Evolutionary conservation across 257 asterid genomes (phyloP).

Genomic region (Paraleonurus japonicus): DNA sequence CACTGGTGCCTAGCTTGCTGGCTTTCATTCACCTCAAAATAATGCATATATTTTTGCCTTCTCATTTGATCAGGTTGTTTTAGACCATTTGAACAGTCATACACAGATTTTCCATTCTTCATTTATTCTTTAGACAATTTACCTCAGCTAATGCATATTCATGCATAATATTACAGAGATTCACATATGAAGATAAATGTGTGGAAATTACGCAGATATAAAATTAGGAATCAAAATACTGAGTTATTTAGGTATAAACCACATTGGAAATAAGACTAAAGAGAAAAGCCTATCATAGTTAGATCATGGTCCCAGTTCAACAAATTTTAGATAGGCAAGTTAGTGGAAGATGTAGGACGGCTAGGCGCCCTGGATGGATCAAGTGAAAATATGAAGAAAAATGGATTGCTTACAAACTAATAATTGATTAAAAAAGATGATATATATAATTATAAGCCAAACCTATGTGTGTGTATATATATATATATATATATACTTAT

Average conservation of each 20-base stretch:
- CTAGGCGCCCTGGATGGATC: background rate
- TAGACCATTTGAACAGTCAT: background rate
- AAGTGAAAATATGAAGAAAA: background rate
- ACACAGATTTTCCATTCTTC: background rate
- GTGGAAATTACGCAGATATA: background rate
- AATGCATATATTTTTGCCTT: background rate
- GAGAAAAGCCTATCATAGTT: background rate
- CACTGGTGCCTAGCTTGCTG: background rate
- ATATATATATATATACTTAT: no score
- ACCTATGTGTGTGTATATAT: no score
- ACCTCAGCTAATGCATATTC: background rate
- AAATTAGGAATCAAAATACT: no score
- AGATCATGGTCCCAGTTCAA: background rate
- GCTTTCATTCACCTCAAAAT: background rate
- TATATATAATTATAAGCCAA: background rate
- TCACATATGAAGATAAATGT: background rate
- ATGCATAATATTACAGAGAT: background rate
- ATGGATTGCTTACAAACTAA: no score
- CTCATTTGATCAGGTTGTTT: background rate
- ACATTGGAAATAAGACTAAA: no score
- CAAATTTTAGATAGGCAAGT: background rate
- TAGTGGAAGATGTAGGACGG: background rate
- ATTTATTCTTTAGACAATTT: background rate
- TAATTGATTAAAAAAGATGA: background rate
- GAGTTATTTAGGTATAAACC: no score